phyloP scores from a whole-genome alignment of 1,284 basidiomycete genomes.

The Ustilago shanxiensis region DNA sequence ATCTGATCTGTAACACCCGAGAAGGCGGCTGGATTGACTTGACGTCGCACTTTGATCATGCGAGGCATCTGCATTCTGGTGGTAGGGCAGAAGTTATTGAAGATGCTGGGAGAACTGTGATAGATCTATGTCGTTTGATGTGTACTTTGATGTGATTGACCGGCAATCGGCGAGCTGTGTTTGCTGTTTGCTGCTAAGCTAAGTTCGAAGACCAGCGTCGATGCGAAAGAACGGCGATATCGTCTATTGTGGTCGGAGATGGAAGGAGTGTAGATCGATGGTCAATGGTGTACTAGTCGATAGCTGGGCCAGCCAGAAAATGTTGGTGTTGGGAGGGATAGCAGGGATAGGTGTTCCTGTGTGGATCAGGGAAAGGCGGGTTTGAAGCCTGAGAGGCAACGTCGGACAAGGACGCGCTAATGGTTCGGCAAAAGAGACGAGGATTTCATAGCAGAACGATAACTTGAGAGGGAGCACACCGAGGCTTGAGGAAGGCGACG shows the following conservation, averaged over 20 bases:
- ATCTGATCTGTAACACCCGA: slow-evolving; percentile 50
- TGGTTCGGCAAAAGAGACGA: slow-evolving; percentile 7
- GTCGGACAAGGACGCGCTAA: background rate
- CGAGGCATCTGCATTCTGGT: slow-evolving; percentile 12
- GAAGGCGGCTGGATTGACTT: slow-evolving; percentile 46
- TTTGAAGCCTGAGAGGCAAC: background rate
- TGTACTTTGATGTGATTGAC: slow-evolving; percentile 10
- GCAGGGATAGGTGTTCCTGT: background rate
- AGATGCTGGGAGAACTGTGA: background rate
- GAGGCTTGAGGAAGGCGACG: slow-evolving; percentile 2
- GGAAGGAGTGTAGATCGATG: background rate
- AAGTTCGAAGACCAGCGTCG: background rate
- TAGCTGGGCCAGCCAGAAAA: slow-evolving; percentile 14
- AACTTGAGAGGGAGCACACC: too few species aligned
- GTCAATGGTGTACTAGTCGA: background rate
- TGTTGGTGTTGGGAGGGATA: background rate
- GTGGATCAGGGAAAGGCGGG: too few species aligned
- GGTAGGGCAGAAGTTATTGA: background rate
- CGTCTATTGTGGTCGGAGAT: background rate
- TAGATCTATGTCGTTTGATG: background rate
- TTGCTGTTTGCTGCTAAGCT: background rate
- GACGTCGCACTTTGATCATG: slow-evolving; percentile 22
- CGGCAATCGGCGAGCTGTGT: slow-evolving; percentile 13
- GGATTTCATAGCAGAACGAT: background rate
- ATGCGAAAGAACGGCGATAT: background rate